These are phyloP conservation scores for Pachyrhizus erosus DNA, from an alignment of 306 rosid species.

Conservation along the genomic window DNA sequence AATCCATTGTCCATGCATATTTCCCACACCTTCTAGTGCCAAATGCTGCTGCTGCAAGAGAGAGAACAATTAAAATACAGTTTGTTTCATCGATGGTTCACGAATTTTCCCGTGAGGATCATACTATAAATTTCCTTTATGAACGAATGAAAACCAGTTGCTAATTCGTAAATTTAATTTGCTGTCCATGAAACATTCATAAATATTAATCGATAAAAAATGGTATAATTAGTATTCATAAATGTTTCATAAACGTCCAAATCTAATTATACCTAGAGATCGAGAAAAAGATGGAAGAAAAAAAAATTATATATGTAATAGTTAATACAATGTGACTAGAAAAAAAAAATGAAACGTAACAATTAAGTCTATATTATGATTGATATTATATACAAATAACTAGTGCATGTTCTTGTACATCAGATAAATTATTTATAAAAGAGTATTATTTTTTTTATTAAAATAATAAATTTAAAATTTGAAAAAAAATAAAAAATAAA, in stretches of 20 bases:
- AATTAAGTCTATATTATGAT: too few species aligned
- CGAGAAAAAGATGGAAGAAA: background rate
- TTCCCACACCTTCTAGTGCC: constrained; percentile 66
- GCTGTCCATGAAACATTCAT: too few species aligned
- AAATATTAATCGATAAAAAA: background rate
- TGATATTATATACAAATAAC: too few species aligned
- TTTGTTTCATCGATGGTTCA: background rate
- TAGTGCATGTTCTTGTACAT: too few species aligned
- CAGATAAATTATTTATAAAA: too few species aligned
- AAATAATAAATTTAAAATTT: too few species aligned
- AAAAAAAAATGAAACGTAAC: too few species aligned
- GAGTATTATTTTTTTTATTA: too few species aligned
- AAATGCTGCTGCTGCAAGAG: constrained; percentile 59
- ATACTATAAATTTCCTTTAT: background rate
- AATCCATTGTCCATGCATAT: constrained; percentile 64
- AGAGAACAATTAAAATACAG: background rate
- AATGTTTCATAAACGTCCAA: background rate
- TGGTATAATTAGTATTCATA: background rate
- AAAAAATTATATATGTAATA: too few species aligned
- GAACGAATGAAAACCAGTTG: background rate
- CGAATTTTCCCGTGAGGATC: background rate
- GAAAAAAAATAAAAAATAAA: too few species aligned
- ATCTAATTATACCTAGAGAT: background rate
- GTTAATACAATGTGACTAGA: too few species aligned
- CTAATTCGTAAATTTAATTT: background rate